These are phyloP conservation scores for Triangularia verruculosa DNA, from an alignment of 2,329 filamentous ascomycete genomes.

Conservation along the genomic window DNA sequence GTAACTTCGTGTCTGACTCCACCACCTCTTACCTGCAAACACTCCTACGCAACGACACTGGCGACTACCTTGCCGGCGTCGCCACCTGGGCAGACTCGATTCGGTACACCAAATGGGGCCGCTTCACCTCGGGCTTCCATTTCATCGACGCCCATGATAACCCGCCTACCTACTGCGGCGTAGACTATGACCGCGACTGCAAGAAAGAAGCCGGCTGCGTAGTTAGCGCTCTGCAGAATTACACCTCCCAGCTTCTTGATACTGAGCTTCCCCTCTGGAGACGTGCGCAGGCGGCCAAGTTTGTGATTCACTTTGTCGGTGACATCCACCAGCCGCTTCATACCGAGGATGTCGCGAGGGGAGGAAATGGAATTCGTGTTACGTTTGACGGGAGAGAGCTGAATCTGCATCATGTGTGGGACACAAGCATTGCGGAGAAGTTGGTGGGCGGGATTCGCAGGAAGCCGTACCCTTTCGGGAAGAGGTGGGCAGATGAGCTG, in stretches of 20 bases:
- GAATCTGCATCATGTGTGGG: slow-evolving; percentile 74
- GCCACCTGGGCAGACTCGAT: slow-evolving; percentile 67
- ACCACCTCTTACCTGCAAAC: slow-evolving; percentile 57
- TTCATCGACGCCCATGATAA: slow-evolving; percentile 67
- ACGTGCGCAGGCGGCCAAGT: slow-evolving; percentile 61
- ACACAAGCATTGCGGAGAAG: slow-evolving; percentile 66
- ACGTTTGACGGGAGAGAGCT: slow-evolving; percentile 53
- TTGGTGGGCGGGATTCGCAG: slow-evolving; percentile 52
- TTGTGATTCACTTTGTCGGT: slow-evolving; percentile 65
- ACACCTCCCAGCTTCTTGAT: slow-evolving; percentile 55
- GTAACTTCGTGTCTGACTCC: slow-evolving; percentile 54
- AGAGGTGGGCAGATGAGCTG: slow-evolving; percentile 56
- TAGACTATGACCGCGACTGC: slow-evolving; percentile 61
- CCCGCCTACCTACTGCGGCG: slow-evolving; percentile 55
- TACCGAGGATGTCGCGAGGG: slow-evolving; percentile 59
- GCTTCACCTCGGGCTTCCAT: slow-evolving; percentile 61
- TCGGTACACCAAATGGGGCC: slow-evolving; percentile 61
- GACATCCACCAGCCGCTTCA: slow-evolving; percentile 70
- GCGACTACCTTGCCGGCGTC: slow-evolving; percentile 59
- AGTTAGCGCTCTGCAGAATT: slow-evolving; percentile 58
- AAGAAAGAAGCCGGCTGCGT: slow-evolving; percentile 57
- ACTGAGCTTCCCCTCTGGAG: slow-evolving; percentile 42
- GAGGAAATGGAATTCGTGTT: slow-evolving; percentile 68
- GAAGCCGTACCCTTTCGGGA: slow-evolving; percentile 49
- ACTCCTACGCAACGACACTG: slow-evolving; percentile 52